Percentiles rank a stretch among this genome's conserved stretches.
Evolutionary conservation across 805 yeast genomes (phyloP).

Genomic region (Myxozyma mucilagina): DNA sequence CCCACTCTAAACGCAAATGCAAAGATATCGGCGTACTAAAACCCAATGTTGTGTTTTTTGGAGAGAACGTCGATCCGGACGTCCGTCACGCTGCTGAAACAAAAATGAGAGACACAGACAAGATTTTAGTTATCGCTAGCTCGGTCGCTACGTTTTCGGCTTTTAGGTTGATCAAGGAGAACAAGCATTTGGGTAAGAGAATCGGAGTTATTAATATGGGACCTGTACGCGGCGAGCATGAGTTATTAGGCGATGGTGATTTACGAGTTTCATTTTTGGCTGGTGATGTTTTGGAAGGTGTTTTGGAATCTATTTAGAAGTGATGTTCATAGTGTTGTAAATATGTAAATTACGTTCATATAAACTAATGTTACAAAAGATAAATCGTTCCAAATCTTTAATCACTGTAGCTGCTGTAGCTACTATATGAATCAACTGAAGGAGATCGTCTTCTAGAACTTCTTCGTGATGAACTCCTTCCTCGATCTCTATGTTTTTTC

Average conservation of each 20-base stretch:
- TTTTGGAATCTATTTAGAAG: slow-evolving; percentile 2
- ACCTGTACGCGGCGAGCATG: slow-evolving; percentile 34
- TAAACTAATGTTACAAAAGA: background rate
- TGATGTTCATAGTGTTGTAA: background rate
- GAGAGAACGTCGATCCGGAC: slow-evolving; percentile 33
- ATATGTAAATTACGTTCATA: background rate
- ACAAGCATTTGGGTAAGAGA: slow-evolving; percentile 28
- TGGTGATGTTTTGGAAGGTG: slow-evolving; percentile 25
- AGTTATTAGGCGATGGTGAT: slow-evolving; percentile 26
- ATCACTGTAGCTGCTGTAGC: slow-evolving; percentile 6
- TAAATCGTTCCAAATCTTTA: background rate
- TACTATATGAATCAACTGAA: slow-evolving; percentile 3
- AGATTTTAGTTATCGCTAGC: slow-evolving; percentile 33
- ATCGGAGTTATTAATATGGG: slow-evolving; percentile 35
- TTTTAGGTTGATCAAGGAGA: slow-evolving; percentile 33
- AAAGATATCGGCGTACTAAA: slow-evolving; percentile 34
- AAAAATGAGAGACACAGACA: slow-evolving; percentile 26
- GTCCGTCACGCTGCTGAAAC: slow-evolving; percentile 27
- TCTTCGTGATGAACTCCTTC: background rate
- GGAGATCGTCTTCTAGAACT: slow-evolving; percentile 1
- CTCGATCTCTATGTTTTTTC: background rate
- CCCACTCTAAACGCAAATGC: slow-evolving; percentile 17
- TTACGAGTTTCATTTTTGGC: slow-evolving; percentile 27
- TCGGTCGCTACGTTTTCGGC: slow-evolving; percentile 37
- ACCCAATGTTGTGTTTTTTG: slow-evolving; percentile 36